Conservation (phyloP, 1,284 basidiomycete genomes). For the Afroboletus lepidellus region DNA sequence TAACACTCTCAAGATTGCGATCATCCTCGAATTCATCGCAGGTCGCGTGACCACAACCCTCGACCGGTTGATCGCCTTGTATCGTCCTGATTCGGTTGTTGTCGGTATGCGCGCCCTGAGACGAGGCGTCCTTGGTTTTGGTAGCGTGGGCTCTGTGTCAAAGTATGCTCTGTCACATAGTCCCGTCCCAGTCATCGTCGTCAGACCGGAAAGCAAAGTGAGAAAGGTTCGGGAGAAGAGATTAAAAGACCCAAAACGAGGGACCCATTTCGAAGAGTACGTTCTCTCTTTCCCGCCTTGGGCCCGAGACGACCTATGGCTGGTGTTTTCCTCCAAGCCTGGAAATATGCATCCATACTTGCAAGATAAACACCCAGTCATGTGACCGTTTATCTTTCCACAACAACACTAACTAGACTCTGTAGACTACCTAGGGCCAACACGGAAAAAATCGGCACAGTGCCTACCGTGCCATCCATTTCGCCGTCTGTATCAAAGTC, state of each 20-base stretch:
- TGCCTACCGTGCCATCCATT: slow-evolving; percentile 10
- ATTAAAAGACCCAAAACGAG: slow-evolving; percentile 80
- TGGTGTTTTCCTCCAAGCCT: no score
- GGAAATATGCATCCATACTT: no score
- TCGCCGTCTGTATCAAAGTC: slow-evolving; percentile 15
- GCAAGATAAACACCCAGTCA: neutral
- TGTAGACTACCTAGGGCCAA: slow-evolving; percentile 14
- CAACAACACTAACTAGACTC: slow-evolving; percentile 6
- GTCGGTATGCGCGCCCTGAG: slow-evolving; percentile 86
- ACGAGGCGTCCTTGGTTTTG: slow-evolving; percentile 55
- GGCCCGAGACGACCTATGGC: neutral
- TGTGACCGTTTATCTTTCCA: neutral
- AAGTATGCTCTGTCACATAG: slow-evolving; percentile 88
- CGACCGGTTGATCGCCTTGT: slow-evolving; percentile 90
- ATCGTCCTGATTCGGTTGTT: slow-evolving; percentile 92
- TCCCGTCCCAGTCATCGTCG: slow-evolving; percentile 90
- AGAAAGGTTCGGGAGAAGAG: slow-evolving; percentile 81
- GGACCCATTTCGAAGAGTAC: slow-evolving; percentile 70
- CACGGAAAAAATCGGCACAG: slow-evolving; percentile 6
- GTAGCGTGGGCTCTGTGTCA: slow-evolving; percentile 33
- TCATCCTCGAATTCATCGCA: slow-evolving; percentile 93
- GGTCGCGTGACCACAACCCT: slow-evolving; percentile 88
- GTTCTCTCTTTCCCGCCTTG: neutral
- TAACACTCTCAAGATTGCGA: slow-evolving; percentile 61
- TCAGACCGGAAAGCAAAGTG: slow-evolving; percentile 86